Evolutionary conservation across 495 filamentous ascomycete species (phyloP), one percentile per base, ranked within the genome.

Genomic region (Oleoguttula mirabilis): DNA sequence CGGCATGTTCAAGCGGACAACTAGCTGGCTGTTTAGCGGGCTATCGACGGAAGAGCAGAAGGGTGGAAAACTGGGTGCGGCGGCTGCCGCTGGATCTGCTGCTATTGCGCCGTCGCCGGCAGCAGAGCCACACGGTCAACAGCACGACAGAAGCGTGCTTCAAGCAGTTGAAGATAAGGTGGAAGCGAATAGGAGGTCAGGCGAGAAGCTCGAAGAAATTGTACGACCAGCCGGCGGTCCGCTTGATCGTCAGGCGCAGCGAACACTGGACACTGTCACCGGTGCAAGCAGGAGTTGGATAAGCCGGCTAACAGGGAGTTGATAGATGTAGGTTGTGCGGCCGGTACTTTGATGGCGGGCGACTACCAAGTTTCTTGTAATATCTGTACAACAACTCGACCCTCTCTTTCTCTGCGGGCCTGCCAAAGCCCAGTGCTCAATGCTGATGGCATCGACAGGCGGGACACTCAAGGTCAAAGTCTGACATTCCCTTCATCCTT

Each of bases 231-330:
- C 31, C 10, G 52, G 55, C 0, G 57, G 57, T 7, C 54, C 51
- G 20, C 33, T 60, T n/a, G 57, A 60, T 39, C 51, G 39, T 24
- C 24, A 52, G 36, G 57, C 47, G 10, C 45, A 56, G 35, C 36
- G 42, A 6, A 43, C 34, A 11, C 25, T 45, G 1, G 30, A 41
- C 14, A 32, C 39, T 16, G 36, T 44, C 4, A 12, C 33, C 11
- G 32, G 28, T 19, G 16, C 23, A 3, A 37, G 37, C 25, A 52
- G 48, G 27, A 51, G 48, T 32, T 59, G 54, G 56, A 42, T 45
- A 11, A 50, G 43, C 32, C n/a, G n/a, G n/a, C n/a, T n/a, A n/a
- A n/a, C n/a, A n/a, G n/a, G n/a, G n/a, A n/a, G n/a, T n/a, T n/a
- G n/a, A n/a, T n/a, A n/a, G n/a, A n/a, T n/a, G n/a, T n/a, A n/a